A percentile compares a stretch with the other conserved stretches of the same genome.
phyloP scores from a whole-genome alignment of 148 eudicot genomes.

The Dysphania ambrosioides region DNA sequence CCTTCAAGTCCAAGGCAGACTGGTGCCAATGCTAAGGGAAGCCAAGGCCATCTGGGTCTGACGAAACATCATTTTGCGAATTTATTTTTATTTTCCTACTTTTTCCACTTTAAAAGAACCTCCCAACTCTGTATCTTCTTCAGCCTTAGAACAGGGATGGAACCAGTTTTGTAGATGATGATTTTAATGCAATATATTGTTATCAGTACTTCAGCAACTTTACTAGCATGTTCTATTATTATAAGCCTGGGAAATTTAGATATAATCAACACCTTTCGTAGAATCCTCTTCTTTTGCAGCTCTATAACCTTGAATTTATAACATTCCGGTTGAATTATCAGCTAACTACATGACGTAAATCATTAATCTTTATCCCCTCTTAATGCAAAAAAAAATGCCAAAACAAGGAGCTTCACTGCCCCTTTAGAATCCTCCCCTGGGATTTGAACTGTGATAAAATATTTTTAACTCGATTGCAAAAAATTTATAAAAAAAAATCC shows the following conservation, averaged over 20 bases:
- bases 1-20: constrained; percentile 27
- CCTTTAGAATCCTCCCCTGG: background rate
- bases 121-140: background rate
- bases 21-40: constrained; percentile 21
- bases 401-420: background rate
- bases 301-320: background rate
- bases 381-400: background rate
- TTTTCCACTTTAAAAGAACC: background rate
- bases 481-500: background rate
- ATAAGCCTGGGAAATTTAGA: no score
- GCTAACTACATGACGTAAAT: background rate
- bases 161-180: background rate
- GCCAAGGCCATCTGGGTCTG: constrained; percentile 27
- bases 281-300: background rate
- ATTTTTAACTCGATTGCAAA: no score
- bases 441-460: background rate
- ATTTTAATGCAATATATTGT: background rate
- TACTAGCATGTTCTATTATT: no score
- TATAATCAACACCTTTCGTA: background rate
- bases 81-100: background rate
- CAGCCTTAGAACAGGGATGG: constrained; percentile 1
- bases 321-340: background rate
- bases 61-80: background rate
- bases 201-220: background rate
- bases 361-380: background rate